These are phyloP conservation scores for Fusarium algeriense DNA, from an alignment of 2,329 filamentous ascomycete species.

Conservation along the genomic window DNA sequence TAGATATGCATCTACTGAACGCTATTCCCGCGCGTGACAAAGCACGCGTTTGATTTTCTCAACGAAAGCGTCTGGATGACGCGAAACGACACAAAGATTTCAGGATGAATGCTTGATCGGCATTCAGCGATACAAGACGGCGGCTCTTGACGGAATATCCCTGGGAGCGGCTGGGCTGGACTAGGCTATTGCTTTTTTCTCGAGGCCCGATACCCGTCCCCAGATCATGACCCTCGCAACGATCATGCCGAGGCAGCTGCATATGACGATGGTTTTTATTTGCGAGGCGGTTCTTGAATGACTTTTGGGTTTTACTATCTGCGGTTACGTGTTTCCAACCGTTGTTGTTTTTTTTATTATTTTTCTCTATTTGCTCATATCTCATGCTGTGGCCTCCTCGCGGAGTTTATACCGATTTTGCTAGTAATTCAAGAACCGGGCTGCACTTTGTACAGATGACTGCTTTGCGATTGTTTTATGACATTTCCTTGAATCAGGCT, in stretches of 20 bases:
- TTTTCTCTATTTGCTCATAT: constrained; percentile 41
- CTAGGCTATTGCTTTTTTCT: constrained; percentile 27
- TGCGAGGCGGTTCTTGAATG: constrained; percentile 49
- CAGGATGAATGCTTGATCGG: constrained; percentile 39
- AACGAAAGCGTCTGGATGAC: constrained; percentile 42
- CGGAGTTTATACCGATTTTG: constrained; percentile 47
- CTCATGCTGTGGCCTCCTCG: constrained; percentile 42
- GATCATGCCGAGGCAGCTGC: constrained; percentile 37
- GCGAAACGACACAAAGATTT: constrained; percentile 44
- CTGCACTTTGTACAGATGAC: constrained; percentile 28
- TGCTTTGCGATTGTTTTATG: constrained; percentile 14
- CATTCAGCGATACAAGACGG: constrained; percentile 47
- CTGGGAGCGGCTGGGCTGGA: constrained; percentile 28
- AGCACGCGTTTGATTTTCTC: constrained; percentile 33
- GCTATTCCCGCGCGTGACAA: constrained; percentile 16
- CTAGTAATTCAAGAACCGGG: constrained; percentile 47
- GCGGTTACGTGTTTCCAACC: constrained; percentile 33
- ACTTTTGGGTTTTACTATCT: constrained; percentile 46
- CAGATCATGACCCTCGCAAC: constrained; percentile 23
- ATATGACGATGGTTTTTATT: constrained; percentile 47
- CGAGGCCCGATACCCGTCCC: constrained; percentile 18
- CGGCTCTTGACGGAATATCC: constrained; percentile 43
- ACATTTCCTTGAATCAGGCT: neutral
- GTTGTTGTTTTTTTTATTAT: constrained; percentile 38
- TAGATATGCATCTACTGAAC: constrained; percentile 55